phyloP scores from a whole-genome alignment of 257 asterid genomes.

The Capsicum chinense region DNA sequence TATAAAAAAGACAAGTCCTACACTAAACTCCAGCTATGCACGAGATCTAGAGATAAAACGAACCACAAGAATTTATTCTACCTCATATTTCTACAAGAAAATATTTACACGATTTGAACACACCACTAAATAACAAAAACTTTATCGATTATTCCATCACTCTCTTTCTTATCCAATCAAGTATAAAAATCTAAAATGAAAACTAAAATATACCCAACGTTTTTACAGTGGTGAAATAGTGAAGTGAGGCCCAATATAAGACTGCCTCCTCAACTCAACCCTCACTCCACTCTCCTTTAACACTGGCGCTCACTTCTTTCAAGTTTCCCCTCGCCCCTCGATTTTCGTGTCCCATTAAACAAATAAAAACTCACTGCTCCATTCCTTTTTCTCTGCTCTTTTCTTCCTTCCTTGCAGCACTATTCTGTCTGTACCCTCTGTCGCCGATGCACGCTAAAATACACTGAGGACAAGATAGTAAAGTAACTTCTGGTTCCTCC shows the following conservation, averaged over 20 bases:
- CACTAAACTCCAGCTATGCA: too few relatives aligned
- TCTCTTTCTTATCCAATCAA: too few relatives aligned
- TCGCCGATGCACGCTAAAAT: slow-evolving; percentile 13
- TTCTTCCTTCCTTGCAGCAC: slow-evolving; percentile 25
- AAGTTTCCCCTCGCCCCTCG: slow-evolving; percentile 42
- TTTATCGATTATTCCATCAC: too few relatives aligned
- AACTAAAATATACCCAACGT: background rate
- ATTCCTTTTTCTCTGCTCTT: slow-evolving; percentile 5
- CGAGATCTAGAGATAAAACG: too few relatives aligned
- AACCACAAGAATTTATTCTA: too few relatives aligned
- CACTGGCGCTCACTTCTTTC: slow-evolving; percentile 59
- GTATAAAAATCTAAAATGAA: background rate
- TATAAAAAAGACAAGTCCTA: background rate
- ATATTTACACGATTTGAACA: too few relatives aligned
- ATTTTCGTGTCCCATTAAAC: slow-evolving; percentile 31
- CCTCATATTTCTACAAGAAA: too few relatives aligned
- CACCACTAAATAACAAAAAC: too few relatives aligned
- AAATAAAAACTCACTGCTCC: slow-evolving; percentile 28
- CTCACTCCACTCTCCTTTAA: background rate
- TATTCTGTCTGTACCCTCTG: background rate
- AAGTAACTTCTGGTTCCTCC: background rate
- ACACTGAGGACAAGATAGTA: background rate
- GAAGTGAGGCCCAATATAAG: slow-evolving; percentile 32
- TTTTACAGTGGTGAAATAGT: slow-evolving; percentile 34
- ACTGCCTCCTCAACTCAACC: slow-evolving; percentile 21